These are phyloP conservation scores for Dryadomyces quercivorus DNA, from an alignment of 2,329 filamentous ascomycete species.

Conservation along the genomic window DNA sequence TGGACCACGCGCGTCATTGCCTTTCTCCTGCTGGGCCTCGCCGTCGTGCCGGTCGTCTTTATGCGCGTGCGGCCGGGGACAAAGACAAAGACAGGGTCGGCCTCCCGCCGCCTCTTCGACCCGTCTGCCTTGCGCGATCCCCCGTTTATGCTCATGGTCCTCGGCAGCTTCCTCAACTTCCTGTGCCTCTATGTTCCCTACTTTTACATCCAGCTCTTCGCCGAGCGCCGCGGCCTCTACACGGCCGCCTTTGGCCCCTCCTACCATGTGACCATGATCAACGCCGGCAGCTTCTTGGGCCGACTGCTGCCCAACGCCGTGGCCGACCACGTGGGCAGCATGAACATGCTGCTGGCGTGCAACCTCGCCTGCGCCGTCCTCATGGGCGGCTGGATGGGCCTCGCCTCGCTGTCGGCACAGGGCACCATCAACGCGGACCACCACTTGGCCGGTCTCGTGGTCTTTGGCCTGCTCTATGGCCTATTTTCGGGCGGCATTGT, in stretches of 20 bases:
- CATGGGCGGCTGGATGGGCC: slow-evolving; percentile 27
- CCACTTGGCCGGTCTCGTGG: slow-evolving; percentile 23
- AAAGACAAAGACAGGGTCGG: not conserved
- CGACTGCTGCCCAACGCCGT: slow-evolving; percentile 31
- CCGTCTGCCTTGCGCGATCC: slow-evolving; percentile 23
- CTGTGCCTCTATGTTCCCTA: slow-evolving; percentile 35
- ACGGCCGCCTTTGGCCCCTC: slow-evolving; percentile 10
- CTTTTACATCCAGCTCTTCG: slow-evolving; percentile 32
- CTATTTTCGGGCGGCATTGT: slow-evolving; percentile 29
- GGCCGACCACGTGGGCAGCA: slow-evolving; percentile 27
- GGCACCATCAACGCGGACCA: not conserved
- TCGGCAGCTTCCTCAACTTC: slow-evolving; percentile 28
- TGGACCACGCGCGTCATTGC: slow-evolving; percentile 16
- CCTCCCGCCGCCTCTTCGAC: slow-evolving; percentile 17
- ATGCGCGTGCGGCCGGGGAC: not conserved
- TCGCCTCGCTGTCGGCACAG: slow-evolving; percentile 10
- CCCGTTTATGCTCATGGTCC: slow-evolving; percentile 24
- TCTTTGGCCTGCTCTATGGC: slow-evolving; percentile 32
- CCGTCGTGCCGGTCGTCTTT: not conserved
- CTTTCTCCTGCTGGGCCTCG: slow-evolving; percentile 11
- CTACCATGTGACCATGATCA: slow-evolving; percentile 22
- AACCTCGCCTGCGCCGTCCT: slow-evolving; percentile 21
- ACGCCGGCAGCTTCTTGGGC: slow-evolving; percentile 32
- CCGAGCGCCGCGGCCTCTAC: slow-evolving; percentile 25
- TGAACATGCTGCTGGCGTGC: slow-evolving; percentile 25